Percentiles rank a stretch among this genome's conserved stretches.
Evolutionary conservation across 179 eudicot genomes (phyloP).

Genomic region (Drosera spatulata): DNA sequence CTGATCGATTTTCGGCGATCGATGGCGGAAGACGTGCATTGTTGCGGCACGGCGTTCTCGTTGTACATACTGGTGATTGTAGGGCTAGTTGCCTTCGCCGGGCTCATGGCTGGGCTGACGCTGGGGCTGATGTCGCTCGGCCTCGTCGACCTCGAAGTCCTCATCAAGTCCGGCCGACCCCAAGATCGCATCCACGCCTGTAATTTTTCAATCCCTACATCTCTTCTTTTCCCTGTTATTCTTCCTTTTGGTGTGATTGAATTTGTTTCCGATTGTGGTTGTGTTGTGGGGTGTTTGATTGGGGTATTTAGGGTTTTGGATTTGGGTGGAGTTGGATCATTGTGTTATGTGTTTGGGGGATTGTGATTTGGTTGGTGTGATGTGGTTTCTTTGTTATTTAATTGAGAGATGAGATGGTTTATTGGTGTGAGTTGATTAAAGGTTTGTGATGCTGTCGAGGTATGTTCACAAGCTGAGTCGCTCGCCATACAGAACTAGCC

Average conservation of each 20-base stretch:
- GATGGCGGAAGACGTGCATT: slow-evolving; percentile 36
- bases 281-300: not conserved
- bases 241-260: not conserved
- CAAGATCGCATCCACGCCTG: slow-evolving; percentile 72
- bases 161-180: slow-evolving; percentile 76
- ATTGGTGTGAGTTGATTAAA: too few relatives aligned
- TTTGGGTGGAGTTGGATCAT: not conserved
- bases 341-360: not conserved
- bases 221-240: not conserved
- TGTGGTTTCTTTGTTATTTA: too few relatives aligned
- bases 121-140: slow-evolving; percentile 87
- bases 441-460: too few relatives aligned
- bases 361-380: too few relatives aligned
- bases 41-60: slow-evolving; percentile 43
- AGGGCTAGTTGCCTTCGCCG: slow-evolving; percentile 67
- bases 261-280: not conserved
- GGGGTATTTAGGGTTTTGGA: not conserved
- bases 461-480: too few relatives aligned
- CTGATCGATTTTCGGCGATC: not conserved
- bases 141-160: slow-evolving; percentile 89
- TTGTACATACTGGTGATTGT: slow-evolving; percentile 25
- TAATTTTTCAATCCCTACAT: slow-evolving; percentile 8
- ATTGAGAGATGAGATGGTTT: too few relatives aligned
- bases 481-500: too few relatives aligned
- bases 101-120: slow-evolving; percentile 84